Percentiles rank a stretch among this genome's conserved stretches.
Conservation (phyloP, 192 early-diverging fungal genomes). For the Dimargaris xerosporica region DNA sequence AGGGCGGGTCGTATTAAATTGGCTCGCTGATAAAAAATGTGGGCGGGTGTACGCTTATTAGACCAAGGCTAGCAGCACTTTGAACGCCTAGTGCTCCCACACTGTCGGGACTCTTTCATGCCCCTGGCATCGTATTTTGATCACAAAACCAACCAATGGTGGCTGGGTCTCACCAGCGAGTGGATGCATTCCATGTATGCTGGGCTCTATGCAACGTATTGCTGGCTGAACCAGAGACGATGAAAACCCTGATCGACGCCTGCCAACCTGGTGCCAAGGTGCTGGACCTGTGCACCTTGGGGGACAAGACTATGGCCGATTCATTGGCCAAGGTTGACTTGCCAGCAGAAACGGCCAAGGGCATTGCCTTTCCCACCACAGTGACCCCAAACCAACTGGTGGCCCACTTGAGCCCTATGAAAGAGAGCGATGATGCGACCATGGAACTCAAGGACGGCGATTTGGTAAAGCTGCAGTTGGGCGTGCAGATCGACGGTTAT, state of each 20-base stretch:
- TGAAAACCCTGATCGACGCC: conserved; percentile 49
- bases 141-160: too few species aligned
- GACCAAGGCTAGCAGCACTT: too few species aligned
- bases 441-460: conserved; percentile 56
- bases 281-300: conserved; percentile 73
- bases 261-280: conserved; percentile 67
- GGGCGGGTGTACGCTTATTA: too few species aligned
- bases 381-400: conserved; percentile 72
- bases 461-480: conserved; percentile 78
- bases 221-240: too few species aligned
- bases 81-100: too few species aligned
- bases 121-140: too few species aligned
- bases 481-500: conserved; percentile 87
- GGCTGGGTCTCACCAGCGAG: too few species aligned
- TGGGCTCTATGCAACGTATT: too few species aligned
- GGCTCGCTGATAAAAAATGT: too few species aligned
- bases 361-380: conserved; percentile 78
- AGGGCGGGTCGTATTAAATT: too few species aligned
- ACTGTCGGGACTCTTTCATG: too few species aligned
- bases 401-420: conserved; percentile 73
- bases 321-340: conserved; percentile 65
- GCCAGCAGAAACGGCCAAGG: conserved; percentile 59
- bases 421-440: conserved; percentile 44
- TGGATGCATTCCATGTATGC: too few species aligned
- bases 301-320: conserved; percentile 71